Percentiles rank a stretch among this genome's conserved stretches.
phyloP scores from a whole-genome alignment of 1,139 yeast species.

The Diutina scorzettiae region DNA sequence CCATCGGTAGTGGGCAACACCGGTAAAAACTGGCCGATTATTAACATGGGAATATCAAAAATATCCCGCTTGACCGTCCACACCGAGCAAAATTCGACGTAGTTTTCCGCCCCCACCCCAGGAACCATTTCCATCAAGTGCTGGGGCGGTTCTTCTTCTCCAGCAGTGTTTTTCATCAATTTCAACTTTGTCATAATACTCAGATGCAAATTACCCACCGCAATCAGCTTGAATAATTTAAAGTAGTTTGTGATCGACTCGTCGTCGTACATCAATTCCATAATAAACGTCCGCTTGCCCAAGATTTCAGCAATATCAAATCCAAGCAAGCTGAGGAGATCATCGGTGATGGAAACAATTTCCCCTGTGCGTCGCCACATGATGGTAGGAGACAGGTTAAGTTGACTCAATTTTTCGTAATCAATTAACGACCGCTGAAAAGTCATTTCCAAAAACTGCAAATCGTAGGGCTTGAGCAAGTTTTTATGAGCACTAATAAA shows the following conservation, averaged over 20 bases:
- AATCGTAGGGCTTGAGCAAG: constrained; percentile 48
- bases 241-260: constrained; percentile 33
- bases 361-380: constrained; percentile 76
- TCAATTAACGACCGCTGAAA: constrained; percentile 60
- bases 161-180: constrained; percentile 21
- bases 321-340: constrained; percentile 53
- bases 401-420: constrained; percentile 46
- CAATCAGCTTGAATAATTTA: constrained; percentile 34
- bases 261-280: constrained; percentile 39
- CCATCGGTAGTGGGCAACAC: constrained; percentile 24
- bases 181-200: constrained; percentile 37
- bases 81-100: constrained; percentile 42
- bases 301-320: constrained; percentile 34
- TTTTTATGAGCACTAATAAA: constrained; percentile 64
- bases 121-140: constrained; percentile 10
- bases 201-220: constrained; percentile 38
- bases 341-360: constrained; percentile 59
- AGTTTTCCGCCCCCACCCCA: constrained; percentile 13
- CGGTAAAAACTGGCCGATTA: constrained; percentile 34
- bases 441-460: constrained; percentile 54
- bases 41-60: constrained; percentile 70
- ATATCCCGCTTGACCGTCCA: constrained; percentile 74
- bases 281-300: constrained; percentile 40
- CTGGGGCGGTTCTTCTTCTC: neutral
- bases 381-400: constrained; percentile 55